Evolutionary conservation across 306 rosid species (phyloP).

Genomic region (Chamaecrista fasciculata): DNA sequence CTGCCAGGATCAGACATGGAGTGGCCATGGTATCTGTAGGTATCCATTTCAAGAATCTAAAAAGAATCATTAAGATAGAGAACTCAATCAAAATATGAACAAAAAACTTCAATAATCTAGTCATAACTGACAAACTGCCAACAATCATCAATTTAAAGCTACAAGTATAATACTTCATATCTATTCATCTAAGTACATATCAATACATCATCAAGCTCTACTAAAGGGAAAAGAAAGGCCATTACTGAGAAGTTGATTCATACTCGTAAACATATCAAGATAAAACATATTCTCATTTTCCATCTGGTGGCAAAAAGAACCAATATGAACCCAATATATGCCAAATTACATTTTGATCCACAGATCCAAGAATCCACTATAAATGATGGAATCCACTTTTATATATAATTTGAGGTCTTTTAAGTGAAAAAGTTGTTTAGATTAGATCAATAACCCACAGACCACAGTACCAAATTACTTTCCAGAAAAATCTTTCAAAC

Average conservation of each 20-base stretch:
- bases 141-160: background rate
- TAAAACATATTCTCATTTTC: background rate
- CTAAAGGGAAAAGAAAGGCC: background rate
- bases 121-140: background rate
- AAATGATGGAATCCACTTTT: background rate
- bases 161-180: background rate
- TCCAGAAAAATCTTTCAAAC: conserved; percentile 2
- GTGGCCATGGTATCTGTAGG: conserved; percentile 92
- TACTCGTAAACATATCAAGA: background rate
- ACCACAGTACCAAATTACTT: background rate
- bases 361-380: background rate
- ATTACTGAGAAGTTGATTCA: background rate
- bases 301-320: background rate
- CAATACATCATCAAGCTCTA: background rate
- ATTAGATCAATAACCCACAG: conserved; percentile 1
- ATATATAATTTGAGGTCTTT: background rate
- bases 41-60: conserved; percentile 93
- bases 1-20: conserved; percentile 98
- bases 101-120: conserved; percentile 4
- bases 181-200: background rate
- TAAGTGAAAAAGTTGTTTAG: background rate
- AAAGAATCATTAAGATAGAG: conserved; percentile 27
- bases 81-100: conserved; percentile 18
- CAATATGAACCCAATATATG: background rate
- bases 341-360: no score